These are phyloP conservation scores for Guyanaporus albipodus DNA, from an alignment of 768 basidiomycete genomes.

Conservation along the genomic window DNA sequence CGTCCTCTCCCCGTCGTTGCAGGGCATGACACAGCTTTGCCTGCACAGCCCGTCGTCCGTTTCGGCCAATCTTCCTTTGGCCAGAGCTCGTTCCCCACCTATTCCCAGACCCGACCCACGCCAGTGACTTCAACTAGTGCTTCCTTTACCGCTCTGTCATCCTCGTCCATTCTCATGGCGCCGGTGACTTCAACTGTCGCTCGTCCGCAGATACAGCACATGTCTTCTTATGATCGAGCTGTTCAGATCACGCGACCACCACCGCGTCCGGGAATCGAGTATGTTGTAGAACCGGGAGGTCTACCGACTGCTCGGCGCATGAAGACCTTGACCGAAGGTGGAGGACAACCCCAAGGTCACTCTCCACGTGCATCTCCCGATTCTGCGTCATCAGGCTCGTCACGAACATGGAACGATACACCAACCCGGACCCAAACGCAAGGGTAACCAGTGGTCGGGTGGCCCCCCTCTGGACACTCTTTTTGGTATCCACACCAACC, in stretches of 20 bases:
- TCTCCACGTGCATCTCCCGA: constrained; percentile 2
- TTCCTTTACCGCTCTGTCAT: constrained; percentile 10
- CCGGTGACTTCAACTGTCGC: background rate
- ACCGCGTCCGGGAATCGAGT: constrained; percentile 17
- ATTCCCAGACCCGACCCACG: constrained; percentile 3
- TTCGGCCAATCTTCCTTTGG: constrained; percentile 28
- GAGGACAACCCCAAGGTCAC: constrained; percentile 1
- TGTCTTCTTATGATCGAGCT: constrained; percentile 8
- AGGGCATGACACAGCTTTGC: constrained; percentile 5
- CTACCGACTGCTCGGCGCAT: constrained; percentile 11
- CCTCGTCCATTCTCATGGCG: constrained; percentile 2
- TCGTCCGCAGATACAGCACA: background rate
- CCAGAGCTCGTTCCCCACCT: constrained; percentile 13
- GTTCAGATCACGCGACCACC: constrained; percentile 1
- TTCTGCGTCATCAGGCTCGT: constrained; percentile 20
- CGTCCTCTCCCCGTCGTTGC: constrained; percentile 13
- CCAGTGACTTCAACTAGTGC: background rate
- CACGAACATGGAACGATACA: constrained; percentile 16
- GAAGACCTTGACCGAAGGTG: constrained; percentile 1
- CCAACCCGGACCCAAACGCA: constrained; percentile 9
- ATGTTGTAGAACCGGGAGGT: constrained; percentile 3
- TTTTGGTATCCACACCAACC: background rate
- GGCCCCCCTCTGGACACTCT: background rate
- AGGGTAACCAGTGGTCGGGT: constrained; percentile 5
- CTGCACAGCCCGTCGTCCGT: constrained; percentile 8